phyloP scores from a whole-genome alignment of 495 filamentous ascomycete species.

The Trypethelium eluteriae region DNA sequence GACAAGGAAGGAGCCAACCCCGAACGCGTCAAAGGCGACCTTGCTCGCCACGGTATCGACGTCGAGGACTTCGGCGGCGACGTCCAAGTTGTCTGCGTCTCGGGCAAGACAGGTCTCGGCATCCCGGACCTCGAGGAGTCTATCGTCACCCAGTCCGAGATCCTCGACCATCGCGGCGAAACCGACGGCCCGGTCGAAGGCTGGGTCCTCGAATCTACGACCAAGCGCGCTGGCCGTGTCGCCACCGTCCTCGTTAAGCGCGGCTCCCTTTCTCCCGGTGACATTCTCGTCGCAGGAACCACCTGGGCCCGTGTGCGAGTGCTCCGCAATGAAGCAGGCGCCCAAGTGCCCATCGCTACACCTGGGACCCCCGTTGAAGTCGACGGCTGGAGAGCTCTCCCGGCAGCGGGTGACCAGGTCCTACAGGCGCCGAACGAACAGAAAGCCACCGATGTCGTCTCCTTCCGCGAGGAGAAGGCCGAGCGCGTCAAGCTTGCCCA shows the following conservation, averaged over 20 bases:
- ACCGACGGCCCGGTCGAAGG: constrained; percentile 71
- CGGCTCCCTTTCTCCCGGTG: constrained; percentile 73
- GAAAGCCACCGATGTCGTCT: constrained; percentile 70
- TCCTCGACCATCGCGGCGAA: constrained; percentile 84
- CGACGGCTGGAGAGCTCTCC: constrained; percentile 88
- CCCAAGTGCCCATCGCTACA: constrained; percentile 60
- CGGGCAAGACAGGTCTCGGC: constrained; percentile 87
- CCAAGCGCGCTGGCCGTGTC: constrained; percentile 71
- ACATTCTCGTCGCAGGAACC: constrained; percentile 78
- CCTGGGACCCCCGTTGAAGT: constrained; percentile 89
- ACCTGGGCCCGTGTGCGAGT: constrained; percentile 78
- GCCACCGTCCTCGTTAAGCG: constrained; percentile 83
- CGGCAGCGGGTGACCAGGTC: constrained; percentile 79
- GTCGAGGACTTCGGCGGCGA: constrained; percentile 95
- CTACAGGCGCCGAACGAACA: constrained; percentile 73
- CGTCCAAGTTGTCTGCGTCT: constrained; percentile 81
- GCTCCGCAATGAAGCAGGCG: constrained; percentile 77
- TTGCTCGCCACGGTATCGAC: constrained; percentile 76
- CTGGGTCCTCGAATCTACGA: constrained; percentile 89
- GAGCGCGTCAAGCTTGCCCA: constrained; percentile 54
- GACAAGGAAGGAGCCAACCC: constrained; percentile 76
- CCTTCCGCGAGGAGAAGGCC: constrained; percentile 58
- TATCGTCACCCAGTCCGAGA: constrained; percentile 70
- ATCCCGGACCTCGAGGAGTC: constrained; percentile 91
- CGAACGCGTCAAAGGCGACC: constrained; percentile 79